Evolutionary conservation across 371 early-diverging fungal genomes (phyloP), one percentile per base, ranked within the genome.

Genomic region (Basidiobolus meristosporus): DNA sequence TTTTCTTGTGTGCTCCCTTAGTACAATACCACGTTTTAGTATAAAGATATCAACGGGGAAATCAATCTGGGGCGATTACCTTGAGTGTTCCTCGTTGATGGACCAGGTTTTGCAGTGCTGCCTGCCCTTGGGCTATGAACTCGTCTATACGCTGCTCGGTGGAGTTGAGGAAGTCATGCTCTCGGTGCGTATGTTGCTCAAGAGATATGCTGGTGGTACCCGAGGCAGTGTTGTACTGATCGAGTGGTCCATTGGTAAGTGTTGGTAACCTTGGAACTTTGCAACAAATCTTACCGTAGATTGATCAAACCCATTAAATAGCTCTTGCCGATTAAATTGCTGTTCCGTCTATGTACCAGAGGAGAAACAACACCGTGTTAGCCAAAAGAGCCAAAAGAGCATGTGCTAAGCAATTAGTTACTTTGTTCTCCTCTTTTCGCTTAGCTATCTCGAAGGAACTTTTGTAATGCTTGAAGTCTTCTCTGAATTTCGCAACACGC

Each of bases 51-150:
- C n/a, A n/a, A n/a, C 42, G 11, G 29, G 10, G 5, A 33, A 41
- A 35, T 15, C 16, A 14, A 15, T 28, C 16, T 36, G n/a, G 7
- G 9, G 15, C 10, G 15, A 36, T 28, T 58, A 78, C 81, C 65
- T 87, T 87, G 28, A 87, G 58, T 38, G 71, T 73, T n/a, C 60
- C 55, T 39, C 76, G 65, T 45, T 87, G 88, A 55, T 83, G 80
- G 31, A 65, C 67, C 35, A 87, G 51, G 47, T 84, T 75, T 28
- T 72, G 67, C 31, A 87, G 51, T 1, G 73, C 62, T 2, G 51
- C 62, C 32, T 69, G 68, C 39, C 79, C 84, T 56, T 79, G 76
- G 20, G 60, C 48, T 43, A 84, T 64, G 57, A 68, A 78, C 29
- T 77, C 75, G 45, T 84, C 85, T 29, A 87, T 37, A 19, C 68